Percentiles rank a stretch among this genome's conserved stretches.
phyloP scores from a whole-genome alignment of 2,329 filamentous ascomycete species.

The Davidsoniella virescens region DNA sequence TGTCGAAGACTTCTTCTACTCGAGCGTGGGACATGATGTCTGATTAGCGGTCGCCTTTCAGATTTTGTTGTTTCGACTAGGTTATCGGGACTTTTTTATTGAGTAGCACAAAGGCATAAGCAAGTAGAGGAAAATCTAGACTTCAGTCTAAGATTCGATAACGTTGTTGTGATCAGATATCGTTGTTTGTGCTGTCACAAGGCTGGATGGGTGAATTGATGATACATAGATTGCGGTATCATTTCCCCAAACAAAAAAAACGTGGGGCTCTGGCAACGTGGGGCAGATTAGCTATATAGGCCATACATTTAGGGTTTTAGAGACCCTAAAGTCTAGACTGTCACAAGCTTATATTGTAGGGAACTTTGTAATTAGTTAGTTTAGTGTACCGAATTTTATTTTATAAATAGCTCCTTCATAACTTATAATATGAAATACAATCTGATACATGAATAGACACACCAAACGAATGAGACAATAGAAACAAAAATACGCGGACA shows the following conservation, averaged over 20 bases:
- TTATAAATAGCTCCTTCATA: no score
- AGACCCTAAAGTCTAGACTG: no score
- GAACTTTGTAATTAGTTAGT: no score
- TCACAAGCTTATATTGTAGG: no score
- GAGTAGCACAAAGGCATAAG: background rate
- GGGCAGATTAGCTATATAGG: background rate
- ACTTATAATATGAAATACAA: no score
- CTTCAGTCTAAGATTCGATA: background rate
- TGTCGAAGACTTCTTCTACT: constrained; percentile 85
- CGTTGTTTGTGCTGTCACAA: no score
- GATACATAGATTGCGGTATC: no score
- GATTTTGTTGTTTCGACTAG: background rate
- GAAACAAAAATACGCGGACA: no score
- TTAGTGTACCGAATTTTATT: no score
- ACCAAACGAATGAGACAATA: no score
- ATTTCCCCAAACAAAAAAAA: background rate
- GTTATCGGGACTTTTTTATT: background rate
- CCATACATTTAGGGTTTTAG: background rate
- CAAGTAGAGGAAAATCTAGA: background rate
- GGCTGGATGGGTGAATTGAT: no score
- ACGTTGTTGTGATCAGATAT: background rate
- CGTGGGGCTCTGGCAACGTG: background rate
- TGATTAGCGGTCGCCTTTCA: background rate
- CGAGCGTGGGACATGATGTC: constrained; percentile 53
- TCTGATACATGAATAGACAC: no score